These are phyloP conservation scores for Psilocybe sp. DNA, from an alignment of 768 basidiomycete species.

Conservation along the genomic window DNA sequence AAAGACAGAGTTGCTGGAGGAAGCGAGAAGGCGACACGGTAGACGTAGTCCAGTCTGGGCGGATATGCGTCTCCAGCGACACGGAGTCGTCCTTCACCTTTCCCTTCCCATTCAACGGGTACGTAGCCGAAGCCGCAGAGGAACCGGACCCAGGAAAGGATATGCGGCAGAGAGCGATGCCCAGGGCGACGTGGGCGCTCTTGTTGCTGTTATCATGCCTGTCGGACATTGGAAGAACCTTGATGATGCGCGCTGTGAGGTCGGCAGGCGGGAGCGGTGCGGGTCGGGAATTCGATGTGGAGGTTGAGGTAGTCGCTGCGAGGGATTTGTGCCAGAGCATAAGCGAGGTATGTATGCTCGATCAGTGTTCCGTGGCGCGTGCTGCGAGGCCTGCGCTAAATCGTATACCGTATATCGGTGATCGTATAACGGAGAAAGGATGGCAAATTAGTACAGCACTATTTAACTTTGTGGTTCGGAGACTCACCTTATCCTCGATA, in stretches of 20 bases:
- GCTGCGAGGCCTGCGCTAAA: constrained; percentile 59
- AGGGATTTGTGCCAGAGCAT: constrained; percentile 53
- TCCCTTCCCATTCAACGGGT: no score
- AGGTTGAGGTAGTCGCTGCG: no score
- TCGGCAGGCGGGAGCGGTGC: constrained; percentile 34
- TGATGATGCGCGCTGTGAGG: constrained; percentile 41
- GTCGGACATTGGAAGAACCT: constrained; percentile 31
- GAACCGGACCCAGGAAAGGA: constrained; percentile 11
- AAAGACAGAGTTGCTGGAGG: not conserved
- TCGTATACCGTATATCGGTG: not conserved
- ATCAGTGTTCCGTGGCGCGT: constrained; percentile 40
- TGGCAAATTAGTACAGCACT: not conserved
- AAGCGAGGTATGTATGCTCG: constrained; percentile 42
- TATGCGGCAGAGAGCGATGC: constrained; percentile 42
- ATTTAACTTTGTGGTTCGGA: not conserved
- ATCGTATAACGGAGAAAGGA: no score
- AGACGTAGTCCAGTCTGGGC: constrained; percentile 4
- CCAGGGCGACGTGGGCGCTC: constrained; percentile 2
- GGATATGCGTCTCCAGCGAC: constrained; percentile 10
- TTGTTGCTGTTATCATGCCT: no score
- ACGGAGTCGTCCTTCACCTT: constrained; percentile 9
- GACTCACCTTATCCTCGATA: not conserved
- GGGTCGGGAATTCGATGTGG: constrained; percentile 9
- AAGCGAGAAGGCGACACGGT: constrained; percentile 38
- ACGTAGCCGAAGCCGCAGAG: no score